Evolutionary conservation across 2,329 filamentous ascomycete genomes (phyloP).

Genomic region (Talaromyces rugulosus): DNA sequence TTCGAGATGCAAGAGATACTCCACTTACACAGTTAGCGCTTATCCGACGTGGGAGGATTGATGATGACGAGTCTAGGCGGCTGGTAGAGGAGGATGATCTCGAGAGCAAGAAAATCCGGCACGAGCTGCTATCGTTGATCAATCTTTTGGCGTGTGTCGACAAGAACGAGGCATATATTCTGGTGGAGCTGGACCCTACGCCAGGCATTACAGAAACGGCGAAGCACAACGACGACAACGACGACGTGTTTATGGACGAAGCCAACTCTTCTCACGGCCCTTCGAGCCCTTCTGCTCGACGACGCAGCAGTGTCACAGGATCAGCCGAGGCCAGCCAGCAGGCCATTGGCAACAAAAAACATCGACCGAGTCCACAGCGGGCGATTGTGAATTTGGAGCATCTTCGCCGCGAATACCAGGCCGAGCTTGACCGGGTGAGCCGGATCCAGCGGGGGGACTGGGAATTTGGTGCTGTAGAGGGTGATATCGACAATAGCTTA

Average conservation of each 20-base stretch:
- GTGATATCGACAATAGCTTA: conserved; percentile 10
- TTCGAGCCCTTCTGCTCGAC: conserved; percentile 1
- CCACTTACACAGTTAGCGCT: conserved; percentile 31
- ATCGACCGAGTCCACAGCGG: conserved; percentile 50
- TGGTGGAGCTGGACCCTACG: conserved; percentile 45
- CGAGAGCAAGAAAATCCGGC: conserved; percentile 52
- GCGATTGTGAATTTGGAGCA: conserved; percentile 82
- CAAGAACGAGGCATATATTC: conserved; percentile 70
- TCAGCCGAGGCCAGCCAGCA: conserved; percentile 7
- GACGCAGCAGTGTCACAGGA: conserved; percentile 7
- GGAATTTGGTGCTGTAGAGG: conserved; percentile 56
- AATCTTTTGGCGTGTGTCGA: conserved; percentile 87
- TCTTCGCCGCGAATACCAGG: conserved; percentile 82
- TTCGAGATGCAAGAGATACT: conserved; percentile 36
- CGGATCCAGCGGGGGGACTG: conserved; percentile 88
- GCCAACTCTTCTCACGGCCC: conserved; percentile 18
- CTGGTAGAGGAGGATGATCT: conserved; percentile 39
- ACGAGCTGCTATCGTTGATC: conserved; percentile 84
- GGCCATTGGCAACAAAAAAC: conserved; percentile 15
- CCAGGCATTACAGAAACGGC: conserved; percentile 36
- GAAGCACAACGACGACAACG: conserved; percentile 37
- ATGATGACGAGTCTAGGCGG: conserved; percentile 24
- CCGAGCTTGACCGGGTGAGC: conserved; percentile 80
- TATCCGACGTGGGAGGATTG: conserved; percentile 28
- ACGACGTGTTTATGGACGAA: conserved; percentile 38